Evolutionary conservation across 2,329 filamentous ascomycete genomes (phyloP).

Genomic region (Cladobotryum mycophilum): DNA sequence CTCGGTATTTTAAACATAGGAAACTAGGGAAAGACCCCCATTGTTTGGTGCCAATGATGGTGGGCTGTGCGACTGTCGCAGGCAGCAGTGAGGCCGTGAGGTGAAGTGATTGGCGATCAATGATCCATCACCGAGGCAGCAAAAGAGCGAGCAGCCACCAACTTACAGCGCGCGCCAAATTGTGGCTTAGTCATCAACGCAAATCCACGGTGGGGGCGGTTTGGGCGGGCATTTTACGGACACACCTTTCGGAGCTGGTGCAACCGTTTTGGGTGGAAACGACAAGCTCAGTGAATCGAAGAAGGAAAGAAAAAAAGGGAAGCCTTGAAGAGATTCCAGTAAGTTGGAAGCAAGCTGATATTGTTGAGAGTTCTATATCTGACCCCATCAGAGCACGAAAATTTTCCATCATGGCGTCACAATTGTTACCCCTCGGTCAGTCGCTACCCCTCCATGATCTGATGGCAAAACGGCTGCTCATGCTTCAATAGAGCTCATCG

Average conservation of each 20-base stretch:
- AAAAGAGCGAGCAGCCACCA: no score
- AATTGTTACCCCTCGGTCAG: conserved; percentile 65
- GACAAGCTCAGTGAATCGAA: neutral
- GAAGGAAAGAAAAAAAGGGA: neutral
- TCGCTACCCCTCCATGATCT: neutral
- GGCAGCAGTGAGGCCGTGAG: conserved; percentile 2
- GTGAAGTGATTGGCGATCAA: conserved; percentile 8
- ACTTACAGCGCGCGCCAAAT: neutral
- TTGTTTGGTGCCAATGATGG: neutral
- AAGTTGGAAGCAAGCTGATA: no score
- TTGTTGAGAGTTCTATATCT: no score
- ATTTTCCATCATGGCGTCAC: conserved; percentile 55
- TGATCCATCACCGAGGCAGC: conserved; percentile 1
- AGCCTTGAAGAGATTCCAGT: neutral
- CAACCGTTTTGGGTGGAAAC: conserved; percentile 2
- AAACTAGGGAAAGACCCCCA: conserved; percentile 6
- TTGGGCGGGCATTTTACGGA: neutral
- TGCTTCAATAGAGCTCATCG: conserved; percentile 71
- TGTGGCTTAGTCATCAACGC: conserved; percentile 31
- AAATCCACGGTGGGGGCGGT: conserved; percentile 26
- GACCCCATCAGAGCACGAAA: neutral
- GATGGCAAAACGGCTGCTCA: neutral
- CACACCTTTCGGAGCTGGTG: neutral
- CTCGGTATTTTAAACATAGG: neutral
- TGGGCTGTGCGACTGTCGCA: neutral